A percentile compares a stretch with the other conserved stretches of the same genome.
phyloP scores from a whole-genome alignment of 176 grass and related monocot genomes.

The Triticum turgidum region DNA sequence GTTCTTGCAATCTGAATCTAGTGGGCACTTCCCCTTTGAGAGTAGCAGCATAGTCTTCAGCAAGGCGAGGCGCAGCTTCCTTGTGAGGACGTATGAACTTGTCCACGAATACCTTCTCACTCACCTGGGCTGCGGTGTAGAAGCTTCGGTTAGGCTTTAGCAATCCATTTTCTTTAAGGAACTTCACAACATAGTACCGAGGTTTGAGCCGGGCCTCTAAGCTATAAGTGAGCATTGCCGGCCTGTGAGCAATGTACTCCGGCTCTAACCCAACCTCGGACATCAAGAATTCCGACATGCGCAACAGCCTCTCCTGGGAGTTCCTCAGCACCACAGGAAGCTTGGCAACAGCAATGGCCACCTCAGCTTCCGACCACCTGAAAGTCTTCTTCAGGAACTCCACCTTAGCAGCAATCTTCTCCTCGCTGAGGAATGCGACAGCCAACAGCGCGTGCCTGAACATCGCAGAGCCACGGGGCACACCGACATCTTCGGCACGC shows the following conservation, averaged over 20 bases:
- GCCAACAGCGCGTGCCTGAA: constrained; percentile 44
- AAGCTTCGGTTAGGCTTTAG: constrained; percentile 27
- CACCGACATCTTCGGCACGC: constrained; percentile 29
- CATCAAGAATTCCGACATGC: constrained; percentile 41
- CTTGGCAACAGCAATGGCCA: constrained; percentile 35
- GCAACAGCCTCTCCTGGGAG: constrained; percentile 46
- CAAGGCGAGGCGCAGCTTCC: constrained; percentile 27
- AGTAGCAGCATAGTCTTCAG: constrained; percentile 38
- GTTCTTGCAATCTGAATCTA: constrained; percentile 20
- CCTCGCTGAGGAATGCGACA: constrained; percentile 36
- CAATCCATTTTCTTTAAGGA: constrained; percentile 51
- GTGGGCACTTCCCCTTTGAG: constrained; percentile 15
- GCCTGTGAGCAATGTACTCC: constrained; percentile 39
- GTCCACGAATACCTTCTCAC: constrained; percentile 46
- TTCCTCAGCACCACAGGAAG: constrained; percentile 30
- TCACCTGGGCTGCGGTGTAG: constrained; percentile 27
- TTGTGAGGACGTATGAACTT: constrained; percentile 55
- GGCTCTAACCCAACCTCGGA: constrained; percentile 36
- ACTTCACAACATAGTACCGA: constrained; percentile 43
- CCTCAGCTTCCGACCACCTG: constrained; percentile 50
- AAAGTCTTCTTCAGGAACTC: constrained; percentile 40
- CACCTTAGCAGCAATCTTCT: constrained; percentile 41
- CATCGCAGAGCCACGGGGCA: constrained; percentile 23
- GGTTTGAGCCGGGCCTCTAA: constrained; percentile 51
- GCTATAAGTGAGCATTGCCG: constrained; percentile 53